phyloP scores from a whole-genome alignment of 176 grass and related monocot species.

The Hsuehochloa calcarea region DNA sequence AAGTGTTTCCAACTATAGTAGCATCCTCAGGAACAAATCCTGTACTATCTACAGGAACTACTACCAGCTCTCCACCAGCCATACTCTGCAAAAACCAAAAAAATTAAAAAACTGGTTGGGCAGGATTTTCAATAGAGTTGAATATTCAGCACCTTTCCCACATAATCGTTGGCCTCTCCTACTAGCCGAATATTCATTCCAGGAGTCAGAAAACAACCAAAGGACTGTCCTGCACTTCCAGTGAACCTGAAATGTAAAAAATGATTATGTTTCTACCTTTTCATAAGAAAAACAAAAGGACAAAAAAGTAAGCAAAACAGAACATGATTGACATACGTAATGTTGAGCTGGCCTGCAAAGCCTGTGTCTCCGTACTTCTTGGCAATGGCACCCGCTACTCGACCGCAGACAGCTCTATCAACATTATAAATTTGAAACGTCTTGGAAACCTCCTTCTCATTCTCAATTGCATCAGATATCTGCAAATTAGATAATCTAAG shows the following conservation, averaged over 20 bases:
- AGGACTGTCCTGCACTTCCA: conserved; percentile 98
- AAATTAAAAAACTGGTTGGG: conserved; percentile 15
- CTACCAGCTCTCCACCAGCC: conserved; percentile 95
- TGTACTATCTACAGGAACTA: conserved; percentile 81
- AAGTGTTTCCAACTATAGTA: conserved; percentile 97
- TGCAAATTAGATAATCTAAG: conserved; percentile 46
- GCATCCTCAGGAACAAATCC: conserved; percentile 95
- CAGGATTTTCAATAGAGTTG: background rate
- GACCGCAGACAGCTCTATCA: conserved; percentile 93
- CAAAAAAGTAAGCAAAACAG: conserved; percentile 18
- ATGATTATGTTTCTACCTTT: conserved; percentile 25
- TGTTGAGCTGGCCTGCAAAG: conserved; percentile 90
- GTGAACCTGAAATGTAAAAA: conserved; percentile 69
- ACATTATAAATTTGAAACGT: conserved; percentile 84
- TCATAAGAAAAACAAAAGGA: conserved; percentile 11
- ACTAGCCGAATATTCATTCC: conserved; percentile 91
- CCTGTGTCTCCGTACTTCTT: conserved; percentile 98
- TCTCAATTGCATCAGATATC: conserved; percentile 88
- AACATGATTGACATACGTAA: conserved; percentile 64
- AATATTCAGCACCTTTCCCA: conserved; percentile 76
- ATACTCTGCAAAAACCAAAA: conserved; percentile 57
- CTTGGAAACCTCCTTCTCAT: conserved; percentile 88
- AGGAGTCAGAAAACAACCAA: conserved; percentile 95
- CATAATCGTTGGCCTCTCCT: conserved; percentile 97
- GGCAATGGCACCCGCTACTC: conserved; percentile 92